Evolutionary conservation across 306 rosid species (phyloP), one percentile per base, ranked within the genome.

Genomic region (Delonix regia): DNA sequence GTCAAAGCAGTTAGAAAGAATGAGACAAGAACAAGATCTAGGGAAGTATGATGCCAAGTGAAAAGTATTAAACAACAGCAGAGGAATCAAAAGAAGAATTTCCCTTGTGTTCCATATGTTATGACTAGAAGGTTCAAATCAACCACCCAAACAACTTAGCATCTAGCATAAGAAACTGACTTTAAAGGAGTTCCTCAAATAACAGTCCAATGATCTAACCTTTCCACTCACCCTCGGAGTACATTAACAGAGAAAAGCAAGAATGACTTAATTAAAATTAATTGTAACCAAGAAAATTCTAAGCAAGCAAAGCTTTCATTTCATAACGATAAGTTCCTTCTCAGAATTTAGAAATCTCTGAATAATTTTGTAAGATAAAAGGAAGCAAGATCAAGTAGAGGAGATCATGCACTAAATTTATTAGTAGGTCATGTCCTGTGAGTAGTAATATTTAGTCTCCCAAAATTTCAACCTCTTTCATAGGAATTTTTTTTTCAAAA

Each of bases 241-340:
- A 21, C 79, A 63, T 24, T 62, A 51, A 21, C 36, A 65, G 12
- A 65, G 68, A 78, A 61, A 56, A 42, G 19, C 44, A 34, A 4
- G 18, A 47, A 30, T 56, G 24, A 18, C 41, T 28, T 69, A 39
- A 70, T 36, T 64, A 60, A 79, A 51, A 39, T 11, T 66, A 66
- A 41, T 66, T 66, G 19, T n/a, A 21, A 44, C 52, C 63, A 71
- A 61, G 34, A 65, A 27, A 66, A 38, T 16, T 53, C 21, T 55
- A 80, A 44, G 69, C 61, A 64, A 41, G 27, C 30, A 14, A 24
- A 73, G 44, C 11, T 33, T 55, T 78, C 19, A 45, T 68, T 74
- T 25, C 28, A 66, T 45, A 65, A 65, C 65, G 44, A n/a, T 55
- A 55, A 4, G 15, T 55, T 77, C 11, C 45, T 27, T 19, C 47